Evolutionary conservation across 257 asterid genomes (phyloP).

Genomic region (Solanum verrucosum): DNA sequence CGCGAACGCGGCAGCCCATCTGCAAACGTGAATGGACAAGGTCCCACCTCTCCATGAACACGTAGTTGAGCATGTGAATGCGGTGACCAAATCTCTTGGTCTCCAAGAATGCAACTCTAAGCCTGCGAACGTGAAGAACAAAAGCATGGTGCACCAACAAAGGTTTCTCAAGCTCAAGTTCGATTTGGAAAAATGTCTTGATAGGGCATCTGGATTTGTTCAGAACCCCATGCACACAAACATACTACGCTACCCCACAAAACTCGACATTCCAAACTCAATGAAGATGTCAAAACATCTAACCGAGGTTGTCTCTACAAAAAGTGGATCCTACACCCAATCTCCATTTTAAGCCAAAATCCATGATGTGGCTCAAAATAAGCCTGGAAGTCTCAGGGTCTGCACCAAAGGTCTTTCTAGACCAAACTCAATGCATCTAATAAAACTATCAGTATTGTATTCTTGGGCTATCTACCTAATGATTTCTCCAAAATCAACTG

Average conservation of each 20-base stretch:
- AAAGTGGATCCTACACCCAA: background rate
- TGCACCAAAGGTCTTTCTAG: background rate
- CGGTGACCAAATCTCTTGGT: background rate
- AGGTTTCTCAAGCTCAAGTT: background rate
- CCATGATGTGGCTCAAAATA: background rate
- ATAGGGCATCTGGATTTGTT: background rate
- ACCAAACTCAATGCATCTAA: background rate
- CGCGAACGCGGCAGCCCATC: too few species aligned
- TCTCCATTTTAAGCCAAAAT: too few species aligned
- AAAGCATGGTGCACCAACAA: background rate
- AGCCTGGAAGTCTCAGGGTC: too few species aligned
- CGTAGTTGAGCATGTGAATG: background rate
- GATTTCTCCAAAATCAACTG: background rate
- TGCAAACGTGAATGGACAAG: background rate
- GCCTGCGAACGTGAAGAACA: background rate
- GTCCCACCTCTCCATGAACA: background rate
- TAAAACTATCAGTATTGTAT: background rate
- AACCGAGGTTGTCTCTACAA: background rate
- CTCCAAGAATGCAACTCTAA: background rate
- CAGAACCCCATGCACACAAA: background rate
- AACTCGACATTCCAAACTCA: background rate
- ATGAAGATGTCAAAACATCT: too few species aligned
- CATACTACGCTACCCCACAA: background rate
- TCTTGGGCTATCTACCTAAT: background rate
- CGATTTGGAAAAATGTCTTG: background rate